Evolutionary conservation across 306 rosid genomes (phyloP).

Genomic region (Fragaria iinumae): DNA sequence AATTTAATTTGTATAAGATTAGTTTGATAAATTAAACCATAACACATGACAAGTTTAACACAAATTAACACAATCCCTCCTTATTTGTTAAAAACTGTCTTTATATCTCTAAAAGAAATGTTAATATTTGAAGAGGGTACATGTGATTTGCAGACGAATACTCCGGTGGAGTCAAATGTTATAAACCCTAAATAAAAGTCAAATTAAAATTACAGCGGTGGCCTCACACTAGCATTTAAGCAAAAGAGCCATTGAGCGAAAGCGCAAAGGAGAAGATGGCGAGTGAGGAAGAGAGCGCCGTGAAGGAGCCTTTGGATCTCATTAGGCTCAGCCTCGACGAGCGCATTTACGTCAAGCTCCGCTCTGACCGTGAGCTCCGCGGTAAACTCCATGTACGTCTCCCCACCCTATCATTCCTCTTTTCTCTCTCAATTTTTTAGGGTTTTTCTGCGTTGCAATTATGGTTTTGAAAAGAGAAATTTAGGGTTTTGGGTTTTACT

Average conservation of each 20-base stretch:
- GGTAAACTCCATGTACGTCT: constrained; percentile 87
- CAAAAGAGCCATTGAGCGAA: no score
- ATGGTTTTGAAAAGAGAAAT: background rate
- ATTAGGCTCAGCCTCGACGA: constrained; percentile 96
- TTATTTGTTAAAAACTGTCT: no score
- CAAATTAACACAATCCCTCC: no score
- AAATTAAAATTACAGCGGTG: background rate
- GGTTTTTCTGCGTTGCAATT: background rate
- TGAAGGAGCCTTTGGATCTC: constrained; percentile 99
- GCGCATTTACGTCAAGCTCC: constrained; percentile 97
- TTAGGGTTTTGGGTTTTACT: background rate
- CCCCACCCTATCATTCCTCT: background rate
- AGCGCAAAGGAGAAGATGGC: constrained; percentile 40
- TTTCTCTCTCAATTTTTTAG: background rate
- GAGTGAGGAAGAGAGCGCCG: constrained; percentile 92
- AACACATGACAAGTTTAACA: no score
- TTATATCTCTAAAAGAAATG: no score
- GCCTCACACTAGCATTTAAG: background rate
- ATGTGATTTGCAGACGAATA: no score
- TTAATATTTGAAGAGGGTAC: no score
- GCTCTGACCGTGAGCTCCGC: constrained; percentile 94
- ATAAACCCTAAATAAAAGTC: no score
- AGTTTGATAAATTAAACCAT: no score
- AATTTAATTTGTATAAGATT: no score
- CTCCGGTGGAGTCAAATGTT: no score